These are phyloP conservation scores for Chrysoporthe cubensis DNA, from an alignment of 2,329 filamentous ascomycete species.

Conservation along the genomic window DNA sequence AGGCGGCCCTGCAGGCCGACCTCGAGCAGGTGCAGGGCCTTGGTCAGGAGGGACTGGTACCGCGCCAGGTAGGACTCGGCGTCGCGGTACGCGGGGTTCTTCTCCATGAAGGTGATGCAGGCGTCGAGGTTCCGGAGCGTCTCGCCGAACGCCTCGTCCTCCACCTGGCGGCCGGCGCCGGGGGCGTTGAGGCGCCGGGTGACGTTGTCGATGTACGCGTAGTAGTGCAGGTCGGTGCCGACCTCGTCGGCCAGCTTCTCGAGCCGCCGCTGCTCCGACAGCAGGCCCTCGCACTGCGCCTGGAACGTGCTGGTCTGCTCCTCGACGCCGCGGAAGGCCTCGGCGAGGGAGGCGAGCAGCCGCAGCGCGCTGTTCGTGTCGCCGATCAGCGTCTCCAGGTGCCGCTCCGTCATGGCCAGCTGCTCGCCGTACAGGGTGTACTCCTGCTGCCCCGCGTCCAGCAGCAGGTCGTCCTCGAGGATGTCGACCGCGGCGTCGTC, in stretches of 20 bases:
- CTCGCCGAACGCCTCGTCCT: constrained; percentile 81
- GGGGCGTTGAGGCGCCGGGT: constrained; percentile 90
- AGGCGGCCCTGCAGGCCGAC: constrained; percentile 58
- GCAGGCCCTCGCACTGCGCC: constrained; percentile 84
- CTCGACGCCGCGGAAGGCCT: constrained; percentile 87
- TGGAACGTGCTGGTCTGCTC: constrained; percentile 92
- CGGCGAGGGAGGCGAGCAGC: constrained; percentile 76
- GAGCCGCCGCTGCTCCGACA: constrained; percentile 80
- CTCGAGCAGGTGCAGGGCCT: constrained; percentile 65
- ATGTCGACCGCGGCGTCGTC: constrained; percentile 51
- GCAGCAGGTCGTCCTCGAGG: constrained; percentile 70
- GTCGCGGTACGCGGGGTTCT: constrained; percentile 83
- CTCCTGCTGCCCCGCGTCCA: constrained; percentile 82
- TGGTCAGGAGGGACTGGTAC: constrained; percentile 79
- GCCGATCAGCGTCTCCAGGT: constrained; percentile 77
- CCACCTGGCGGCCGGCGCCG: constrained; percentile 82
- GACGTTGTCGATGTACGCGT: constrained; percentile 89
- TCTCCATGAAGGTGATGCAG: constrained; percentile 90
- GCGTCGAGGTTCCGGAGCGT: constrained; percentile 87
- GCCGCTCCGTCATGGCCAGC: constrained; percentile 76
- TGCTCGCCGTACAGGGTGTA: constrained; percentile 86
- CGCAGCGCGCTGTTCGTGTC: constrained; percentile 76
- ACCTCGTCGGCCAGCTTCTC: constrained; percentile 82
- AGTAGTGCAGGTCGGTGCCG: constrained; percentile 89
- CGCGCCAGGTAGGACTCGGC: constrained; percentile 85